A percentile compares a stretch with the other conserved stretches of the same genome.
Conservation (phyloP, 129 eudicot species). For the Tagetes erecta region DNA sequence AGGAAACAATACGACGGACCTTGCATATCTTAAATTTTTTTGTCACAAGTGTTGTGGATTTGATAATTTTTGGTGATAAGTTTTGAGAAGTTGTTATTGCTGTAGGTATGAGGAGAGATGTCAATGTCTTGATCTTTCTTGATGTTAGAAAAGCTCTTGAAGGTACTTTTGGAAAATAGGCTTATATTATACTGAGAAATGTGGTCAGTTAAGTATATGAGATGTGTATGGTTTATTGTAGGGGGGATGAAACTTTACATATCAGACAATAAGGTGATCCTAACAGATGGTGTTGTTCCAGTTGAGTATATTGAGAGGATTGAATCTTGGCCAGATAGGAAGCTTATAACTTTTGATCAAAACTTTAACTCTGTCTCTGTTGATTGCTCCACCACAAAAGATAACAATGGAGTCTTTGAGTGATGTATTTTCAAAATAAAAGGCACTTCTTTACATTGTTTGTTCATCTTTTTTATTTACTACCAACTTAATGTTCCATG, state of each 20-base stretch:
- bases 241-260: constrained; percentile 91
- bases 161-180: constrained; percentile 45
- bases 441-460: neutral
- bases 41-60: neutral
- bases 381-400: neutral
- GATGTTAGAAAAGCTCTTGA: constrained; percentile 87
- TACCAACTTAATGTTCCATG: neutral
- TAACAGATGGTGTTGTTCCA: constrained; percentile 86
- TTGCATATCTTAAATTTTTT: neutral
- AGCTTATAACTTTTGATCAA: constrained; percentile 42
- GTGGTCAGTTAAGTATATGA: neutral
- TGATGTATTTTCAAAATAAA: neutral
- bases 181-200: neutral
- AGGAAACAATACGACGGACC: neutral
- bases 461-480: neutral
- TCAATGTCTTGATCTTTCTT: constrained; percentile 74
- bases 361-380: neutral
- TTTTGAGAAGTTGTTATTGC: constrained; percentile 32
- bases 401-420: neutral
- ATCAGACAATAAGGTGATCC: constrained; percentile 81
- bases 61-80: constrained; percentile 4
- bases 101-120: constrained; percentile 75
- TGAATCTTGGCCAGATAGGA: constrained; percentile 80
- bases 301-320: constrained; percentile 72
- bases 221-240: constrained; percentile 26